Evolutionary conservation across 73 alveolate species (phyloP), one percentile per base, ranked within the genome.

Genomic region (Paramecium biaurelia): DNA sequence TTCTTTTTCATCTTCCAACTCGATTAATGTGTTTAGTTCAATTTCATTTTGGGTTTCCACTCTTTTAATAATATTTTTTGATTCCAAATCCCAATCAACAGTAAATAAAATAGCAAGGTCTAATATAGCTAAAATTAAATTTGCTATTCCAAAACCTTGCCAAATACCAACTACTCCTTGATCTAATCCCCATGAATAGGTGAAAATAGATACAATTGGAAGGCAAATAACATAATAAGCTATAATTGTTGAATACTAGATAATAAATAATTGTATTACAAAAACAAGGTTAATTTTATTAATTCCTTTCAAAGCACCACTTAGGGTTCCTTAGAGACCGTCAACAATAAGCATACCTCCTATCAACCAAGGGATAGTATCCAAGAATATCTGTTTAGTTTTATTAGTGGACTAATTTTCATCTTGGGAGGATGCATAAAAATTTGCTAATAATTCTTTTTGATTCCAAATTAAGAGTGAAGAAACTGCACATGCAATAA

Each of bases 291-390:
- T 79, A 21, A 47, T 24, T 79, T 43, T 12, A 7, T 79, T 79
- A 12, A 79, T 43, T 24, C 90, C 90, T 45, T 79, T 79, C 47
- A 79, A 79, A 1, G 74, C 74, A 23, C 90, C 90, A 45, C 49
- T 79, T 45, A 79, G 24, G 6, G 90, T 41, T 79, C 90, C 90
- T 47, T 79, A 24, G 4, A 42, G 28, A 1, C 76, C 90, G 20
- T 79, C 70, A 7, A 79, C 14, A 9, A 79, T 43, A 4, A 79
- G 30, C 26, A 47, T 38, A 7, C 59, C 86, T n/a, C 45, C 38
- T 11, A 72, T 38, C 32, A 34, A 1, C 86, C 86, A 72, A 12
- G 58, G 53, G 18, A 72, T 35, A 28, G 58, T 35, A n/a, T 72
- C 86, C 10, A 34, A 34, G 38, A 72, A 72, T 9, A 72, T 34